Evolutionary conservation across 1,284 basidiomycete genomes (phyloP), one percentile per base, ranked within the genome.

Genomic region (Thelephora terrestris): DNA sequence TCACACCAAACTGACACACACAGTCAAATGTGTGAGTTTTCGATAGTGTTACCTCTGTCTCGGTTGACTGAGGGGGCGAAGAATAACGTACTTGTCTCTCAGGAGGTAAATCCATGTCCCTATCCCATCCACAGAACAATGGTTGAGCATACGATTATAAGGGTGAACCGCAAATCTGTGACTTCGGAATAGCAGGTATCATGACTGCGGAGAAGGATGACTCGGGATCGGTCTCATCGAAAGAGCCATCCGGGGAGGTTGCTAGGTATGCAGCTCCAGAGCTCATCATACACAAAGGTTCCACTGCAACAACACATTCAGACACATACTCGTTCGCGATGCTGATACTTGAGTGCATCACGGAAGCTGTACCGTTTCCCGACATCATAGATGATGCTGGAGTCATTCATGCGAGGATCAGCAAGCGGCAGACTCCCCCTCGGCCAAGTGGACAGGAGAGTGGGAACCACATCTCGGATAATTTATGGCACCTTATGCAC

Each of bases 121-220:
- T 25, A 14, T 6, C 25, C 16, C 14, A 20, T 21, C 39, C 10
- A 23, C 39, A 6, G 12, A n/a, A 20, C n/a, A 16, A 5, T 9
- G 9, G 25, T 18, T 42, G n/a, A 42, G 5, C 39, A 42, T n/a
- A 42, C 10, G 5, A 9, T 16, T 14, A 12, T 5, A 42, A 80
- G 78, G 68, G 67, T 7, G 61, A 72, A 53, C 72, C 78, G 20
- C 64, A 73, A 35, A 73, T 81, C 24, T 75, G 72, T 49, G 79
- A 81, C 53, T 80, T 81, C 55, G 77, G 78, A 29, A 73, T 79
- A 64, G 71, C 78, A n/a, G 77, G 75, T 55, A 62, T 77, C 29
- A 67, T 80, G 32, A n/a, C n/a, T n/a, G 67, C 79, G 32, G 71
- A 73, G 51, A 75, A 78, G 37, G 66, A 77, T 20, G 71, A 74